Evolutionary conservation across 2,329 filamentous ascomycete genomes (phyloP).

Genomic region (Colletotrichum gigasporum): DNA sequence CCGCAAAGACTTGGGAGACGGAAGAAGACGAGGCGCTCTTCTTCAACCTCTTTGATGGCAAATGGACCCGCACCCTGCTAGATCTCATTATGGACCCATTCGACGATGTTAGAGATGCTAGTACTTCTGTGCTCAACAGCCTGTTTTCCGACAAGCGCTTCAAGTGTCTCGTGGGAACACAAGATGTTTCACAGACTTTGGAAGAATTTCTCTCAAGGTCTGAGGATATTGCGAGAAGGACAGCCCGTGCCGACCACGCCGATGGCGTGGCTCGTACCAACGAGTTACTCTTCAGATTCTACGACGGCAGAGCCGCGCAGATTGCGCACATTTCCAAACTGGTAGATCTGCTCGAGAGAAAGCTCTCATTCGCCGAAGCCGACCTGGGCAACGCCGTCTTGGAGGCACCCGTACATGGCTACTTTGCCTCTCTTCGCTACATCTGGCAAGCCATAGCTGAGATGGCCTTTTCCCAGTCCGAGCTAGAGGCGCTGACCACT

Average conservation of each 20-base stretch:
- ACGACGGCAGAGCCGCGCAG: constrained; percentile 51
- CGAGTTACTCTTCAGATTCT: constrained; percentile 72
- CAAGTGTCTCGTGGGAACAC: constrained; percentile 31
- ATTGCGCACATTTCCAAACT: constrained; percentile 65
- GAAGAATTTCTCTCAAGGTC: constrained; percentile 60
- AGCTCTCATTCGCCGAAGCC: constrained; percentile 68
- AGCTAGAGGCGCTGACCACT: constrained; percentile 45
- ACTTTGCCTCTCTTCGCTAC: constrained; percentile 72
- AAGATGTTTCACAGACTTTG: constrained; percentile 43
- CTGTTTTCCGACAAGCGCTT: constrained; percentile 54
- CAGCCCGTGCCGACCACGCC: constrained; percentile 88
- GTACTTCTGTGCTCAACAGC: constrained; percentile 59
- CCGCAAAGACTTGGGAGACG: constrained; percentile 49
- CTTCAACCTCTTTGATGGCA: constrained; percentile 54
- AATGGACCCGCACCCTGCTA: constrained; percentile 71
- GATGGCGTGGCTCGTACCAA: constrained; percentile 87
- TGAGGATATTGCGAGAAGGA: constrained; percentile 69
- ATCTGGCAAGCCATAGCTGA: constrained; percentile 62
- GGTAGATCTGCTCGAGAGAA: constrained; percentile 69
- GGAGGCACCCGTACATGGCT: constrained; percentile 73
- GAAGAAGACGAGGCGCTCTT: constrained; percentile 49
- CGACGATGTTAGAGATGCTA: constrained; percentile 81
- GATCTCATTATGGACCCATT: constrained; percentile 90
- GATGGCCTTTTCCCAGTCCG: constrained; percentile 46
- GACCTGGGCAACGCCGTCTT: constrained; percentile 75